phyloP scores from a whole-genome alignment of 106 monocot species.

The Dioscorea dumetorum region DNA sequence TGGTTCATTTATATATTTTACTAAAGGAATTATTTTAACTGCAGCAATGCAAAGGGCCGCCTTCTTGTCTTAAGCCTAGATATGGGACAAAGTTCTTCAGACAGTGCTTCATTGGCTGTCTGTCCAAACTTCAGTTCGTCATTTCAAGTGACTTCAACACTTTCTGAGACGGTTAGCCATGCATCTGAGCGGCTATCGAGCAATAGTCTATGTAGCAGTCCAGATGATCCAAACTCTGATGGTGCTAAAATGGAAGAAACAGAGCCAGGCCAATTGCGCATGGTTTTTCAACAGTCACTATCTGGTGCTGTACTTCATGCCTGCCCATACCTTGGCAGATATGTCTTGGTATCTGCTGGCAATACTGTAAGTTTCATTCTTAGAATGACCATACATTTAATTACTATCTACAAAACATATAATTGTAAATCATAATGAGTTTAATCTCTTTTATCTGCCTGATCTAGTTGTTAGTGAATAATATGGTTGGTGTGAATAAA shows the following conservation, averaged over 20 bases:
- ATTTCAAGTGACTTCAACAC: slow-evolving; percentile 40
- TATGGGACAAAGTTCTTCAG: slow-evolving; percentile 31
- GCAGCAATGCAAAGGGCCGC: slow-evolving; percentile 65
- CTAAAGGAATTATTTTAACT: slow-evolving; percentile 2
- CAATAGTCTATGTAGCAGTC: slow-evolving; percentile 52
- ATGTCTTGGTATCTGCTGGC: slow-evolving; percentile 85
- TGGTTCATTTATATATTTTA: too few relatives aligned
- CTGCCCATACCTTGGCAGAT: slow-evolving; percentile 65
- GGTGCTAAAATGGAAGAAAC: slow-evolving; percentile 39
- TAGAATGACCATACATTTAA: background rate
- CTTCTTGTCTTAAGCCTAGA: slow-evolving; percentile 68
- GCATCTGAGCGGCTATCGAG: slow-evolving; percentile 50
- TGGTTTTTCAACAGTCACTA: slow-evolving; percentile 30
- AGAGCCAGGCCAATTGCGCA: slow-evolving; percentile 33
- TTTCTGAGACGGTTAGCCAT: slow-evolving; percentile 48
- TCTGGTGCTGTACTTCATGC: slow-evolving; percentile 72
- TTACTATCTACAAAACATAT: too few relatives aligned
- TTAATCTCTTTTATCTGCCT: too few relatives aligned
- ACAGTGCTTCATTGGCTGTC: slow-evolving; percentile 19
- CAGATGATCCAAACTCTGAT: slow-evolving; percentile 38
- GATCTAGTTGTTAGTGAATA: too few relatives aligned
- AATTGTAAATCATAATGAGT: too few relatives aligned
- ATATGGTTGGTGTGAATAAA: too few relatives aligned
- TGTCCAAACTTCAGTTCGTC: slow-evolving; percentile 26
- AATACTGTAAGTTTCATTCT: slow-evolving; percentile 62